Conservation (phyloP, 73 alveolate genomes). For the Tetrahymena elliotti region DNA sequence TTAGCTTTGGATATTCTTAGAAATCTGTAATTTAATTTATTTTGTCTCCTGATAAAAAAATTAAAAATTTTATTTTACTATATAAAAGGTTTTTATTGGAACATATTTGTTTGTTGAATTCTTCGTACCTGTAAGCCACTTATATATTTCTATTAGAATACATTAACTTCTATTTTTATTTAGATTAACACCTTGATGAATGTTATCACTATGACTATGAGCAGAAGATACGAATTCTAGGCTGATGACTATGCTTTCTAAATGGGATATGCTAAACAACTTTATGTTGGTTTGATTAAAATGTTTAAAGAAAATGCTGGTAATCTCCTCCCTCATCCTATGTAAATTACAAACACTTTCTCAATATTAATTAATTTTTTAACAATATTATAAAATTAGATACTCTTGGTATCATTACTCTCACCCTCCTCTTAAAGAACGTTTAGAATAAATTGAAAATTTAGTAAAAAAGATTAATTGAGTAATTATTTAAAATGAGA, state of each 20-base stretch:
- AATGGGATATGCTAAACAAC: conserved; percentile 42
- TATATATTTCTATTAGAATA: not conserved
- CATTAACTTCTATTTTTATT: conserved; percentile 13
- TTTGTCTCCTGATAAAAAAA: conserved; percentile 45
- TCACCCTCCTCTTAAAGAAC: conserved; percentile 57
- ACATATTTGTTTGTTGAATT: conserved; percentile 43
- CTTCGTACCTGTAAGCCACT: conserved; percentile 43
- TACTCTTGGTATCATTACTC: not conserved
- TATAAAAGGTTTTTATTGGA: conserved; percentile 48
- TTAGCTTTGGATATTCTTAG: not conserved
- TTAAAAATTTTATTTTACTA: conserved; percentile 24
- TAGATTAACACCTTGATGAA: not conserved
- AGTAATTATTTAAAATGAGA: too few species aligned
- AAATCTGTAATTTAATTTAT: conserved; percentile 17
- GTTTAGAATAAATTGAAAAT: conserved; percentile 41
- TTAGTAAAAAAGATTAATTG: not conserved
- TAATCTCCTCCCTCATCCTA: conserved; percentile 55
- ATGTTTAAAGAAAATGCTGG: conserved; percentile 49
- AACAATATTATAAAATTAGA: not conserved
- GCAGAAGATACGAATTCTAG: conserved; percentile 53
- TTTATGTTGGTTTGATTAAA: conserved; percentile 33
- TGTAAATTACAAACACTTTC: conserved; percentile 40
- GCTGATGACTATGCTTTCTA: conserved; percentile 51
- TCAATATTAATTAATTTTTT: not conserved
- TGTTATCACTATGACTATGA: not conserved